Evolutionary conservation across 257 asterid genomes (phyloP).

Genomic region (Nemophila menziesii): DNA sequence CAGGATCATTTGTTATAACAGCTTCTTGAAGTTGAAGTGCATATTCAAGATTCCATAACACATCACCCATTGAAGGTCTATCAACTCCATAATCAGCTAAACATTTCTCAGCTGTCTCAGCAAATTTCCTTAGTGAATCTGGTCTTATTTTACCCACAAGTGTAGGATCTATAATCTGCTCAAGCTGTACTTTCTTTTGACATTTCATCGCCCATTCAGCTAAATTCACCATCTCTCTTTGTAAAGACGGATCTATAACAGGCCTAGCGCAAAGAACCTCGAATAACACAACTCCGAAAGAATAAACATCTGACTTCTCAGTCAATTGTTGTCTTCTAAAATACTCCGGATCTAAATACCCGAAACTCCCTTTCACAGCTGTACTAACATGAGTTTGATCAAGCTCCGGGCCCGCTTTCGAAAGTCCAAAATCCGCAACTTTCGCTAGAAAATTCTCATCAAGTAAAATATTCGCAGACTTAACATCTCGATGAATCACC

Average conservation of each 20-base stretch:
- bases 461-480: constrained; percentile 71
- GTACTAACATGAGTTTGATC: constrained; percentile 89
- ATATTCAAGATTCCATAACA: constrained; percentile 70
- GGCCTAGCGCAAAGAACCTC: constrained; percentile 79
- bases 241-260: constrained; percentile 68
- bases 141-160: constrained; percentile 49
- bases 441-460: constrained; percentile 77
- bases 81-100: constrained; percentile 67
- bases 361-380: constrained; percentile 75
- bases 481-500: constrained; percentile 72
- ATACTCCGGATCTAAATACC: constrained; percentile 73
- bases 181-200: constrained; percentile 66
- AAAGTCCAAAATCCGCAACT: constrained; percentile 80
- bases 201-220: constrained; percentile 85
- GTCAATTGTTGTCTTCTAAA: constrained; percentile 77
- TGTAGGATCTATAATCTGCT: constrained; percentile 41
- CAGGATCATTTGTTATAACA: constrained; percentile 43
- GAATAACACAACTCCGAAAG: constrained; percentile 63
- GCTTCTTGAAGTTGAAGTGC: constrained; percentile 74
- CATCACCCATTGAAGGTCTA: constrained; percentile 79
- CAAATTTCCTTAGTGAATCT: constrained; percentile 65
- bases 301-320: constrained; percentile 70
- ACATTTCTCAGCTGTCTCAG: constrained; percentile 74
- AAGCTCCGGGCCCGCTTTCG: constrained; percentile 71
- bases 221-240: constrained; percentile 71